phyloP scores from a whole-genome alignment of 148 eudicot species.

The Dysphania ambrosioides region DNA sequence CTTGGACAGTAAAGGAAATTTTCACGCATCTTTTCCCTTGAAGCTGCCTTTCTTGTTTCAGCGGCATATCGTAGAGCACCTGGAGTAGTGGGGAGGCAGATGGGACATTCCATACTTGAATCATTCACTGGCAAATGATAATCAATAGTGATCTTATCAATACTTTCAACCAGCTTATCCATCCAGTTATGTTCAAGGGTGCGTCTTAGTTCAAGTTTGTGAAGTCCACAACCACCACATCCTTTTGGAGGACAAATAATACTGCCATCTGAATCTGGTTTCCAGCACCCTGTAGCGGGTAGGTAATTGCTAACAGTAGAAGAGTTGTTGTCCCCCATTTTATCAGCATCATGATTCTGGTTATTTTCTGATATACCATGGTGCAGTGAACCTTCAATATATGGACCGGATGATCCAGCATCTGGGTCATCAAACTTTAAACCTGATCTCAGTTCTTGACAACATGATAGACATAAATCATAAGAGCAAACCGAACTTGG shows the following conservation, averaged over 20 bases:
- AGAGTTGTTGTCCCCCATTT: slow-evolving; percentile 18
- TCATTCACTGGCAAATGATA: slow-evolving; percentile 36
- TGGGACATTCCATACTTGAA: slow-evolving; percentile 17
- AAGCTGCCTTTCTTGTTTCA: slow-evolving; percentile 59
- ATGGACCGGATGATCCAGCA: slow-evolving; percentile 25
- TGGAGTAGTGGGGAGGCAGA: slow-evolving; percentile 32
- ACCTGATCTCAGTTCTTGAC: slow-evolving; percentile 65
- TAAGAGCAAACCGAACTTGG: slow-evolving; percentile 56
- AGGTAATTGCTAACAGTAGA: slow-evolving; percentile 19
- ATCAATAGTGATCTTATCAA: slow-evolving; percentile 41
- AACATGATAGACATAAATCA: slow-evolving; percentile 81
- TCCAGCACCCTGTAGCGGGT: slow-evolving; percentile 34
- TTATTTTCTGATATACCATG: slow-evolving; percentile 5
- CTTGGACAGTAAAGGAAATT: slow-evolving; percentile 68
- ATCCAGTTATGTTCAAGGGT: slow-evolving; percentile 61
- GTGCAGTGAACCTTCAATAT: slow-evolving; percentile 28
- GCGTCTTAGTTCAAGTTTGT: slow-evolving; percentile 46
- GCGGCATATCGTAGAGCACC: slow-evolving; percentile 15
- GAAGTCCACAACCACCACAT: slow-evolving; percentile 68
- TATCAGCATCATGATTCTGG: slow-evolving; percentile 15
- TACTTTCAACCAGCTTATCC: slow-evolving; percentile 35
- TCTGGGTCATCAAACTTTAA: slow-evolving; percentile 41
- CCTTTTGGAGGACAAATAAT: slow-evolving; percentile 72
- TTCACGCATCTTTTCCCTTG: slow-evolving; percentile 48
- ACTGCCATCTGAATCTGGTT: slow-evolving; percentile 40